Percentiles rank a stretch among this genome's conserved stretches.
These are phyloP conservation scores for Euptelea pleiosperma DNA, from an alignment of 164 flowering plant species.

Conservation along the genomic window DNA sequence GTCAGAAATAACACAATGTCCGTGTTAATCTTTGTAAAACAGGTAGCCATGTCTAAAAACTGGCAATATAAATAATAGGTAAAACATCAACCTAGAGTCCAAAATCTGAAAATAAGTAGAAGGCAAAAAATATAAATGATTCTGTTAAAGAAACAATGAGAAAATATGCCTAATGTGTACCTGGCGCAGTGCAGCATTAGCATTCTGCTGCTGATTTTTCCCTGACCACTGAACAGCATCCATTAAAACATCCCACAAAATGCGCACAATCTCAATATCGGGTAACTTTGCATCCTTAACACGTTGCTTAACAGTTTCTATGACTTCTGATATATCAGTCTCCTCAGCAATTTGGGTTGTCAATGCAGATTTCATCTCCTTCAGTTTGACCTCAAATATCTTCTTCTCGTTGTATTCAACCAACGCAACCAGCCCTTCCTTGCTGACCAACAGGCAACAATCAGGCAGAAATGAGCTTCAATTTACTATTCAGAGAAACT, in stretches of 20 bases:
- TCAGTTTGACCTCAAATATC: slow-evolving; percentile 85
- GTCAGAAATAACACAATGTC: no score
- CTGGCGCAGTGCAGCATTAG: slow-evolving; percentile 90
- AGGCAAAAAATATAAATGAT: slow-evolving; percentile 3
- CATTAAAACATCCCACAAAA: slow-evolving; percentile 95
- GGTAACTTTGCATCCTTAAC: slow-evolving; percentile 92
- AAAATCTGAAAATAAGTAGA: no score
- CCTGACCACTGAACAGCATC: slow-evolving; percentile 99
- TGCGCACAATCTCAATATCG: slow-evolving; percentile 77
- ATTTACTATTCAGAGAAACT: neutral
- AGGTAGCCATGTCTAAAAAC: no score
- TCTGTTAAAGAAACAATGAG: neutral
- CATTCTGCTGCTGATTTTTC: slow-evolving; percentile 98
- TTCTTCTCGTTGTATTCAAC: slow-evolving; percentile 95
- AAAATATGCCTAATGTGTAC: slow-evolving; percentile 25
- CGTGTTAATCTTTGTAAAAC: no score
- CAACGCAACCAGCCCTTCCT: slow-evolving; percentile 64
- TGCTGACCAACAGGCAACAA: slow-evolving; percentile 37
- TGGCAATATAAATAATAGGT: no score
- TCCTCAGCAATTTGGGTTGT: slow-evolving; percentile 88
- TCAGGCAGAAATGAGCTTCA: neutral
- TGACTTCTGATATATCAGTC: slow-evolving; percentile 78
- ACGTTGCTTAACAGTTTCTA: slow-evolving; percentile 75
- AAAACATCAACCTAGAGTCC: neutral
- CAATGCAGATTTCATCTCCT: slow-evolving; percentile 88